These are phyloP conservation scores for Aspergillus arachidicola DNA, from an alignment of 2,329 filamentous ascomycete genomes.

Conservation along the genomic window DNA sequence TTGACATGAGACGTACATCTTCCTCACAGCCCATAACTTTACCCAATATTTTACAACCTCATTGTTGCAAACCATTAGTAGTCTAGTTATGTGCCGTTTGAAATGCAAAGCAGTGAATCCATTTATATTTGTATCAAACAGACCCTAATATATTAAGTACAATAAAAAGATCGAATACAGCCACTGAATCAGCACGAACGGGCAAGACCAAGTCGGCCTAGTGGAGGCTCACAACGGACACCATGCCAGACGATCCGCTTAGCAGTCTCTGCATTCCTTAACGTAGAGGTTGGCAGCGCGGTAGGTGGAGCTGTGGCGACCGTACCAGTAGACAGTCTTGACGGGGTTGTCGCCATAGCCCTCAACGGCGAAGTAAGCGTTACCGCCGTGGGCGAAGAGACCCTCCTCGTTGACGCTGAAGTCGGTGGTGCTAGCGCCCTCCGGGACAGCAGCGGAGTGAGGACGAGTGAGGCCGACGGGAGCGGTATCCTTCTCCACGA, in stretches of 20 bases:
- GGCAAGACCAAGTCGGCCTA: background rate
- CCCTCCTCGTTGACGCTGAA: constrained; percentile 32
- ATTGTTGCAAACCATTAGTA: no score
- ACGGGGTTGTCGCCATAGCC: constrained; percentile 21
- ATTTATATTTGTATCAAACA: background rate
- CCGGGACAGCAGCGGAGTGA: constrained; percentile 31
- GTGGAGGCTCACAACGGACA: background rate
- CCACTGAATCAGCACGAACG: background rate
- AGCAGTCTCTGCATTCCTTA: constrained; percentile 24
- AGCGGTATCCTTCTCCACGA: constrained; percentile 25
- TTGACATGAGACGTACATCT: no score
- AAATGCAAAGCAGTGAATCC: background rate
- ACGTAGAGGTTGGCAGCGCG: constrained; percentile 4
- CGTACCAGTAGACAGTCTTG: constrained; percentile 33
- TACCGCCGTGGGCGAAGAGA: constrained; percentile 29
- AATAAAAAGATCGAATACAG: background rate
- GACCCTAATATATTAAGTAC: background rate
- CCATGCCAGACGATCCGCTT: background rate
- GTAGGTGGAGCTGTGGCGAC: constrained; percentile 27
- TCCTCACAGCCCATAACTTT: no score
- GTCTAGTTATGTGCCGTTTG: no score
- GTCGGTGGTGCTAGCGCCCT: constrained; percentile 24
- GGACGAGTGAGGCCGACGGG: constrained; percentile 30
- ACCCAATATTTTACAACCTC: no score
- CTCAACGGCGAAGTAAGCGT: constrained; percentile 30